A percentile compares a stretch with the other conserved stretches of the same genome.
phyloP scores from a whole-genome alignment of 2,329 filamentous ascomycete species.

The Aspergillus sp. region DNA sequence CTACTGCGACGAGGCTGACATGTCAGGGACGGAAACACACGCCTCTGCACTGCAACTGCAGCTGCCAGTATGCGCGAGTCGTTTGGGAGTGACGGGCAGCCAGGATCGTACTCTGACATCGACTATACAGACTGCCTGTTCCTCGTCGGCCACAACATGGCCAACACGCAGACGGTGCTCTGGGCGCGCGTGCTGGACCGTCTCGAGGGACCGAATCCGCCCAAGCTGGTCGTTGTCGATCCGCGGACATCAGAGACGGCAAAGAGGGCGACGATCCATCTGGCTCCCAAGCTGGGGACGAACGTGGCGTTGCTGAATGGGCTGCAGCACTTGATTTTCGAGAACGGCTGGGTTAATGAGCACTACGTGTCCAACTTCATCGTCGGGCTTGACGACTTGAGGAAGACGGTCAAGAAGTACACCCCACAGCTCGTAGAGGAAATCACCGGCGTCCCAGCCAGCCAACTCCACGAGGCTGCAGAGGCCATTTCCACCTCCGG shows the following conservation, averaged over 20 bases:
- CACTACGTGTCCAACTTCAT: conserved; percentile 37
- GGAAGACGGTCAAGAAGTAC: conserved; percentile 35
- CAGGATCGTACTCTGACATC: conserved; percentile 43
- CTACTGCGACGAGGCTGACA: not conserved
- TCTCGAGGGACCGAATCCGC: conserved; percentile 40
- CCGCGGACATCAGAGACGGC: conserved; percentile 41
- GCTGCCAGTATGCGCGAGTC: conserved; percentile 46
- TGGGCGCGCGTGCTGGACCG: conserved; percentile 44
- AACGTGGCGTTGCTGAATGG: conserved; percentile 46
- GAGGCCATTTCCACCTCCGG: conserved; percentile 38
- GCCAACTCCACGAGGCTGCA: conserved; percentile 37
- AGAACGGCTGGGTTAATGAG: conserved; percentile 41
- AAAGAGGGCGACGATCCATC: conserved; percentile 40
- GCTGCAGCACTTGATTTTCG: conserved; percentile 43
- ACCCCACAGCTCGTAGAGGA: conserved; percentile 38
- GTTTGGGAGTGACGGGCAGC: conserved; percentile 45
- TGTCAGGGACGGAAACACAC: conserved; percentile 45
- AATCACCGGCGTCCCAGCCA: conserved; percentile 40
- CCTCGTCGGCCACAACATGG: conserved; percentile 44
- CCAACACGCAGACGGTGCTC: conserved; percentile 43
- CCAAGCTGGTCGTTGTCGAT: conserved; percentile 43
- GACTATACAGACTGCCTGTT: conserved; percentile 45
- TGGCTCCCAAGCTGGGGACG: conserved; percentile 41
- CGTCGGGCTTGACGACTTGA: conserved; percentile 34
- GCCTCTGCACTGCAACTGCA: conserved; percentile 45